Base-by-base conservation (phyloP, 1,284 basidiomycete genomes). In the Ceratobasidium theobromae region DNA sequence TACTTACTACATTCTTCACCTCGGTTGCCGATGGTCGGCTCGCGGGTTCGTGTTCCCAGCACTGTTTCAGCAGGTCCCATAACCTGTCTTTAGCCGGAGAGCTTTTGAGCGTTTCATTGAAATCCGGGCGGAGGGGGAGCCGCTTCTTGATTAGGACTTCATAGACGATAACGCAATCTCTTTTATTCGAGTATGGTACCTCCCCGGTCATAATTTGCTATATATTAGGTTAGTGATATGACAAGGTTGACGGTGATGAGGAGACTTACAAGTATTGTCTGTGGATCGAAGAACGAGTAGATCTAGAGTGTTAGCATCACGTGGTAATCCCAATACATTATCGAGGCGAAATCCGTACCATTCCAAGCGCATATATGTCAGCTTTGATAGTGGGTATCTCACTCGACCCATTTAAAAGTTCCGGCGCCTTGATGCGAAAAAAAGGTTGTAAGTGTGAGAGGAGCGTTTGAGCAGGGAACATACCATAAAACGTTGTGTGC, bases 321-420 rank as follows among this genome's bases (percentile, higher is more conserved):
- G 27, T 16, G 33, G 1, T 38, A 40, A 14, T 23, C 14, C 21
- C 5, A 21, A 14, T 14, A 14, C 12, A 3, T n/a, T 2, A 28
- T 32, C 32, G 4, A 45, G 8, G 14, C n/a, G 21, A 21, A 25
- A 48, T n/a, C 5, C 51, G 11, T 12, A 65, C 62, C 62, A 65
- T 65, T 53, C 51, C 62, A n/a, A 65, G 41, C 16, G 62, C 38
- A 46, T 65, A 65, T 28, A 65, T 53, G 28, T 65, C 62, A 27
- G 40, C 16, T 33, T 43, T 25, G 4, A n/a, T 25, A 16, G 49
- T 65, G n/a, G 18, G 23, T 25, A 5, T n/a, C 1, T 35, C 23
- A 21, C 28, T 27, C 3, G 3, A 18, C 1, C 18, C 49, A 2
- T 43, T 25, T 8, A 64, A 14, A 11, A 64, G 30, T 14, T 65